phyloP scores from a whole-genome alignment of 2,329 filamentous ascomycete species.

The Colletotrichum sansevieriae region DNA sequence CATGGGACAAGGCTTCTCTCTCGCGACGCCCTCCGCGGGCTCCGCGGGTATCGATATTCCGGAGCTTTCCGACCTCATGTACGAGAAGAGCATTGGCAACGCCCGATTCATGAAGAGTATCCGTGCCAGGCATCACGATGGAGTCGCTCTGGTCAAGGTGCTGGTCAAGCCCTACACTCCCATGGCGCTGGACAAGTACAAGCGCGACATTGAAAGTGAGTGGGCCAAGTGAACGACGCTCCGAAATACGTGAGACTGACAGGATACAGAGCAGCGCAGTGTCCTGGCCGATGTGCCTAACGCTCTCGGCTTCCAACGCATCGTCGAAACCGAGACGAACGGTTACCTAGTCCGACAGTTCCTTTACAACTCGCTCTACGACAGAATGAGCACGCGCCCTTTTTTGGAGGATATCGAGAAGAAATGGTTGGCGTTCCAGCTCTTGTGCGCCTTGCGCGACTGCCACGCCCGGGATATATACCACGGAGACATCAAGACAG shows the following conservation, averaged over 20 bases:
- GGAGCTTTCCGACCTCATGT: constrained; percentile 89
- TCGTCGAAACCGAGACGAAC: constrained; percentile 91
- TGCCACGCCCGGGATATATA: constrained; percentile 91
- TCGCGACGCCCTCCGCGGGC: constrained; percentile 90
- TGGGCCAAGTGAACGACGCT: background rate
- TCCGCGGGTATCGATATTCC: constrained; percentile 94
- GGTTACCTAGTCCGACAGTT: constrained; percentile 96
- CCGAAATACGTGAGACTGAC: constrained; percentile 12
- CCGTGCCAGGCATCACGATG: constrained; percentile 88
- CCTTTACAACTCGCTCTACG: constrained; percentile 96
- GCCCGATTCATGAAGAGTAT: constrained; percentile 98
- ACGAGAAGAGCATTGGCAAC: constrained; percentile 92
- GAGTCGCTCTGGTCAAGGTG: constrained; percentile 92
- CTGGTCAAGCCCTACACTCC: constrained; percentile 91
- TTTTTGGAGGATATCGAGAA: constrained; percentile 98
- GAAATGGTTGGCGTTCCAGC: constrained; percentile 97
- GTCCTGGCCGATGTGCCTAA: constrained; percentile 88
- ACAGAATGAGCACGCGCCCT: constrained; percentile 94
- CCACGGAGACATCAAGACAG: constrained; percentile 98
- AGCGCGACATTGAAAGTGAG: constrained; percentile 78
- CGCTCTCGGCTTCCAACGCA: constrained; percentile 88
- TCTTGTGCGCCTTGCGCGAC: constrained; percentile 91
- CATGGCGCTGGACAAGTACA: constrained; percentile 84
- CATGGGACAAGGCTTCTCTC: constrained; percentile 98
- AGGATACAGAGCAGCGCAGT: constrained; percentile 77